Percentiles rank a stretch among this genome's conserved stretches.
phyloP scores from a whole-genome alignment of 2,329 filamentous ascomycete species.

The Immersiporthe knoxdaviesiana region DNA sequence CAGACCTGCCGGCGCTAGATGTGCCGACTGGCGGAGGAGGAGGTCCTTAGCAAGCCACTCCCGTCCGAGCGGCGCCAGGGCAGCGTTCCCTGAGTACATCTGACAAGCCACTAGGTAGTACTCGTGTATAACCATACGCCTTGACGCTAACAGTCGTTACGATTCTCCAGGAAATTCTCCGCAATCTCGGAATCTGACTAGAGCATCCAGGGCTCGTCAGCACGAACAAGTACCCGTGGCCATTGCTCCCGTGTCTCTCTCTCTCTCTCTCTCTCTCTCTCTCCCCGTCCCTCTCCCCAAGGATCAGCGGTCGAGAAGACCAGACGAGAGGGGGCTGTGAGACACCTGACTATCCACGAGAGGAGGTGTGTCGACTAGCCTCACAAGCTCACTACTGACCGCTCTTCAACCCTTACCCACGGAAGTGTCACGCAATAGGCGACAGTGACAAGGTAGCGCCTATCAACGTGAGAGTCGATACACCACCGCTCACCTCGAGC shows the following conservation, averaged over 20 bases:
- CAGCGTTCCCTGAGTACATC: neutral
- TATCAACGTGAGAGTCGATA: neutral
- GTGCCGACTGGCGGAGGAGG: neutral
- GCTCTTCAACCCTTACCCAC: constrained; percentile 17
- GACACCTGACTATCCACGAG: neutral
- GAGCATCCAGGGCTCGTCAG: neutral
- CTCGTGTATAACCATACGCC: neutral
- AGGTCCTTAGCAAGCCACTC: constrained; percentile 11
- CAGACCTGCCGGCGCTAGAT: constrained; percentile 15
- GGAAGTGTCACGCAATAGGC: neutral
- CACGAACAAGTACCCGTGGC: neutral
- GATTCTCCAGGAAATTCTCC: neutral
- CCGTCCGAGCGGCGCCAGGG: neutral
- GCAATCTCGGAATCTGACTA: neutral
- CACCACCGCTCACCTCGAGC: neutral
- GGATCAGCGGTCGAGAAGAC: neutral
- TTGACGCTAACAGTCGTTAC: neutral
- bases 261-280: too few relatives aligned
- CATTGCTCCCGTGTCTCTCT: neutral
- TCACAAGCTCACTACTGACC: neutral
- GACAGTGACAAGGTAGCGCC: neutral
- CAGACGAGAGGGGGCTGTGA: neutral
- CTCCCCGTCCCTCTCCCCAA: neutral
- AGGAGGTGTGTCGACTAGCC: neutral
- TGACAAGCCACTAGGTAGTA: neutral